Base-by-base conservation (phyloP, 1,284 basidiomycete genomes). In the Ceratobasidium sp. region DNA sequence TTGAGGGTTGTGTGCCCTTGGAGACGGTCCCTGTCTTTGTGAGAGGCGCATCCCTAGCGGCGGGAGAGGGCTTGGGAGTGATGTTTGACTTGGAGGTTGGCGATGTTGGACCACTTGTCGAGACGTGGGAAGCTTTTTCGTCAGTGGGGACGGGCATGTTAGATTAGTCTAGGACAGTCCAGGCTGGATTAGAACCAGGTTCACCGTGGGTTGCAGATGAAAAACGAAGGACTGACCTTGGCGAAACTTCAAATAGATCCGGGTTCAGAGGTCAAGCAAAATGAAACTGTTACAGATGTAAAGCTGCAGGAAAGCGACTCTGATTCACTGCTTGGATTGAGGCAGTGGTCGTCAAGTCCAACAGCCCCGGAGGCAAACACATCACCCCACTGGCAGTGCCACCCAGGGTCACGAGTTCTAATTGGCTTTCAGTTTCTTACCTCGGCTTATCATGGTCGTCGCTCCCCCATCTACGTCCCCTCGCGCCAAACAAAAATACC, bases 341-440 rank as follows among this genome's bases (percentile, higher is more conserved):
- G 39, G 39, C 37, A 22, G 49, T 56, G 69, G 53, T 72, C 43
- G 69, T 72, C 13, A 51, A 46, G 31, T 29, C 19, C 54, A 71
- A 56, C 65, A 56, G 49, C 66, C 66, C 34, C 37, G 58, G 58
- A 41, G 37, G 58, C 56, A 72, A 72, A 71, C 56, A 69, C 62
- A 49, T 31, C 27, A 14, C 46, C 49, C 37, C 53, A 71, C 56
- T 24, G 31, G 66, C 66, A 59, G 22, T 34, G 66, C 66, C 66
- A 71, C 54, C 22, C 14, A 64, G 46, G 62, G 62, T 64, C 46
- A 53, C 43, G 29, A 22, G 46, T 51, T 64, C 62, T 49, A 48
- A 71, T 71, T 41, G 66, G 41, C 9, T 46, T 71, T 37, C 48
- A 59, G 2, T 71, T 71, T 68, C 49, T 19, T 53, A 43, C 49